phyloP scores from a whole-genome alignment of 139 green algal species.

The Closterium sp. region DNA sequence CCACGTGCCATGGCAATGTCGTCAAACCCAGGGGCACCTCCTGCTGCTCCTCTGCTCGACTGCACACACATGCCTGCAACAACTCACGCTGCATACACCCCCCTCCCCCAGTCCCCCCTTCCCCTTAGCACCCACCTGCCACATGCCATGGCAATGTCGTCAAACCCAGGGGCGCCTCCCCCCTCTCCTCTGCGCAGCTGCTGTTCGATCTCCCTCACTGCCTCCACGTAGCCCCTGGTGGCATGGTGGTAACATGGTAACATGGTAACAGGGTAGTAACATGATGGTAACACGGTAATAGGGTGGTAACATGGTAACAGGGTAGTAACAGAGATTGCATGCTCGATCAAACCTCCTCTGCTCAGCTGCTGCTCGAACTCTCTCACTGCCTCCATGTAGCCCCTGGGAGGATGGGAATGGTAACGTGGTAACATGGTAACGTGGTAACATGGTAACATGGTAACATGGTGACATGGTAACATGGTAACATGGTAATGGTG shows the following conservation, averaged over 20 bases:
- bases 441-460: not conserved
- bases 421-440: too few species aligned
- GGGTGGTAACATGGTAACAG: not conserved
- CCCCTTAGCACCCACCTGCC: constrained; percentile 59
- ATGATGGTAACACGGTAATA: not conserved
- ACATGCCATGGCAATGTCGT: constrained; percentile 81
- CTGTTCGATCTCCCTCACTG: constrained; percentile 73
- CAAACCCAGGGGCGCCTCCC: constrained; percentile 51
- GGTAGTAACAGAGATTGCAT: too few species aligned
- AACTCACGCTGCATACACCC: too few species aligned
- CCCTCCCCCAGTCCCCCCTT: too few species aligned
- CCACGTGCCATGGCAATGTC: constrained; percentile 83
- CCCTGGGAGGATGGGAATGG: constrained; percentile 53
- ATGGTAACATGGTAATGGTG: too few species aligned
- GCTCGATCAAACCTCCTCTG: too few species aligned
- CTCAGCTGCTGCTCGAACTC: constrained; percentile 73
- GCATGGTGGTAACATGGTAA: not conserved
- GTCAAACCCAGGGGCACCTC: constrained; percentile 52
- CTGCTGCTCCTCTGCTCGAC: too few species aligned
- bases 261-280: too few species aligned
- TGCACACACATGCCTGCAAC: too few species aligned
- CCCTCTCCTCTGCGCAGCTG: constrained; percentile 44
- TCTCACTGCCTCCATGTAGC: constrained; percentile 78
- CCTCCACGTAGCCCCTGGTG: constrained; percentile 78
- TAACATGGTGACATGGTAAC: too few species aligned